Evolutionary conservation across 2,329 filamentous ascomycete species (phyloP), one percentile per base, ranked within the genome.

Genomic region (Sporothrix protearum): DNA sequence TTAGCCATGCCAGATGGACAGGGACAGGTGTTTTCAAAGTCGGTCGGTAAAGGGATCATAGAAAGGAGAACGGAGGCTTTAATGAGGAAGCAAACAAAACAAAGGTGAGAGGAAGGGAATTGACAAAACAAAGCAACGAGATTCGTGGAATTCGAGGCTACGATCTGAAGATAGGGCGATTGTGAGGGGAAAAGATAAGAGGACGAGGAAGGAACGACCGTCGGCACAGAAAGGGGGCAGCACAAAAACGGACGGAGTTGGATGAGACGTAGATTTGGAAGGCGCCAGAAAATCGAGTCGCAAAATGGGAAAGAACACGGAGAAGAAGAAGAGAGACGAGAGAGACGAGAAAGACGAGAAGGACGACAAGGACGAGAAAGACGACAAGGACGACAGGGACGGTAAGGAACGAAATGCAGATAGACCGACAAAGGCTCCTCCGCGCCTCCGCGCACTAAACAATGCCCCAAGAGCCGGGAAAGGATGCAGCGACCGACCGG

Each of bases 1-100:
- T 73, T 73, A n/a, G 68, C 53, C 72, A 73, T 73, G 16, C 57
- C 59, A 57, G 53, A 70, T 12, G 49, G 59, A 70, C 39, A 67
- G 59, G 36, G 67, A 25, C 47, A 47, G 14, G 57, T 55, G 42
- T 55, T 55, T 12, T 7, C 25, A 67, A 33, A 61, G 8, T 68
- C 63, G 16, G 28, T 14, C 5, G 63, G 47, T 28, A 14, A 25
- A 22, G 55, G 22, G 30, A 71, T 63, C 64, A 61, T 67, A 19
- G 22, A 25, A 4, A 53, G 47, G n/a, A 5, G 39, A 59, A 22
- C 22, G 30, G 30, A 51, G 25, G 22, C 4, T 42, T 30, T 6
- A 25, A 42, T 2, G n/a, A 19, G 28, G 7, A 39, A 14, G 22
- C 5, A 16, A 63, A n/a, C n/a, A 22, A 51, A 10, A 25, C 9